Conservation (phyloP, 257 asterid species). For the Solanum chaucha region DNA sequence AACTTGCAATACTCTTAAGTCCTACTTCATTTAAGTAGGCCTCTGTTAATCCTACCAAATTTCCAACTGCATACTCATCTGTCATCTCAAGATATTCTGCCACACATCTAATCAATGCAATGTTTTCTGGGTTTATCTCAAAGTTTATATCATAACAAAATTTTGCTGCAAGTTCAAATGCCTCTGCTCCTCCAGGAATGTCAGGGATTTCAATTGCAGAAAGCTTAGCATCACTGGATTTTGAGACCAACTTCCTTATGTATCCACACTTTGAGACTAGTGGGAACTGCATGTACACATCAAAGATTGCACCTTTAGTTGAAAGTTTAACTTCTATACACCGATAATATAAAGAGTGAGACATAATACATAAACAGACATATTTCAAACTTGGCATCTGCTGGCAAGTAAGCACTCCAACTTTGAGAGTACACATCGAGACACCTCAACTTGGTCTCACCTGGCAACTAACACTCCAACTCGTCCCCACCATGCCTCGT, state of each 20-base stretch:
- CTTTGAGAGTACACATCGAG: neutral
- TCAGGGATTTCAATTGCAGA: constrained; percentile 45
- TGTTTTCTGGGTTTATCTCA: constrained; percentile 56
- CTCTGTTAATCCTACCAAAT: constrained; percentile 52
- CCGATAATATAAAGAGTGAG: neutral
- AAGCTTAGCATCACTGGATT: constrained; percentile 34
- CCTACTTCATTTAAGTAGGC: constrained; percentile 60
- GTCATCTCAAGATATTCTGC: constrained; percentile 81
- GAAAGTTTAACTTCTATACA: neutral
- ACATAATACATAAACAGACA: neutral
- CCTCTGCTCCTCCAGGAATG: constrained; percentile 73
- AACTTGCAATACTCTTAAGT: constrained; percentile 55
- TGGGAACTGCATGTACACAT: constrained; percentile 54
- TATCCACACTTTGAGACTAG: constrained; percentile 77
- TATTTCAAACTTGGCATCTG: neutral
- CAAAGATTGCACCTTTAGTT: neutral
- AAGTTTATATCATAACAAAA: constrained; percentile 78
- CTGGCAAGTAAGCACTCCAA: neutral
- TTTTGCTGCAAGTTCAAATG: constrained; percentile 74
- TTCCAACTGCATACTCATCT: constrained; percentile 60
- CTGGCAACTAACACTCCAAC: neutral
- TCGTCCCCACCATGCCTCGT: neutral
- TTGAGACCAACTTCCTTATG: constrained; percentile 47
- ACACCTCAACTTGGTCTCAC: neutral
- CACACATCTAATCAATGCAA: constrained; percentile 60